Evolutionary conservation across 306 rosid genomes (phyloP).

Genomic region (Senna siamea): DNA sequence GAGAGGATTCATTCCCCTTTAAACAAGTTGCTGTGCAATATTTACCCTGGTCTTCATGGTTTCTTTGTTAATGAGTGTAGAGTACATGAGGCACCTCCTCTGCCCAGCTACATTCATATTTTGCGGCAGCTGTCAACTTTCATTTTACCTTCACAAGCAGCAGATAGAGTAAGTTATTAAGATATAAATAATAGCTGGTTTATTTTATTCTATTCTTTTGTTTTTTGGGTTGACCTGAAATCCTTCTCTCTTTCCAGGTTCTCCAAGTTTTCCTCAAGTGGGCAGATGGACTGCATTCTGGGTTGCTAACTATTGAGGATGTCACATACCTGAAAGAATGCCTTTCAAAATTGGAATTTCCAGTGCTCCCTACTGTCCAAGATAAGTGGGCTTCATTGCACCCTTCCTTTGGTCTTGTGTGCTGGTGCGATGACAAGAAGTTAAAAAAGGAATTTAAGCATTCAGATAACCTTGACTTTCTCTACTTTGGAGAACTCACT

Average conservation of each 20-base stretch:
- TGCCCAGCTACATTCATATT: slow-evolving; percentile 74
- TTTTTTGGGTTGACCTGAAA: neutral
- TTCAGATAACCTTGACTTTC: slow-evolving; percentile 64
- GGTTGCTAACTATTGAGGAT: slow-evolving; percentile 61
- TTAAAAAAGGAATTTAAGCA: slow-evolving; percentile 73
- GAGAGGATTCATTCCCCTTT: slow-evolving; percentile 42
- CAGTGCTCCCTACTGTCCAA: slow-evolving; percentile 84
- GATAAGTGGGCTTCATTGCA: slow-evolving; percentile 95
- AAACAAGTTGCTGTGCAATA: slow-evolving; percentile 60
- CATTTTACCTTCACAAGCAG: slow-evolving; percentile 74
- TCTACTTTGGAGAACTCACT: slow-evolving; percentile 61
- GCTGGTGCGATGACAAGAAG: slow-evolving; percentile 80
- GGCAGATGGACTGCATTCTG: slow-evolving; percentile 76
- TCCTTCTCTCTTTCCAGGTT: slow-evolving; percentile 55
- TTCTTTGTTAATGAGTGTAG: slow-evolving; percentile 76
- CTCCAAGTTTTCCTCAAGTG: slow-evolving; percentile 77
- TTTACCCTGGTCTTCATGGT: slow-evolving; percentile 77
- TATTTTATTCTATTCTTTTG: neutral
- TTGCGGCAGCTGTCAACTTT: slow-evolving; percentile 74
- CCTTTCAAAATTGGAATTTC: slow-evolving; percentile 58
- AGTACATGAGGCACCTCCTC: slow-evolving; percentile 73
- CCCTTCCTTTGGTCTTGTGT: slow-evolving; percentile 79
- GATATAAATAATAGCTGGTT: slow-evolving; percentile 20
- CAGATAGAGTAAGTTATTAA: slow-evolving; percentile 64
- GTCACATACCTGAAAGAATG: slow-evolving; percentile 66